phyloP scores from a whole-genome alignment of 2,329 filamentous ascomycete genomes.

The Arthrobotrys conoides region DNA sequence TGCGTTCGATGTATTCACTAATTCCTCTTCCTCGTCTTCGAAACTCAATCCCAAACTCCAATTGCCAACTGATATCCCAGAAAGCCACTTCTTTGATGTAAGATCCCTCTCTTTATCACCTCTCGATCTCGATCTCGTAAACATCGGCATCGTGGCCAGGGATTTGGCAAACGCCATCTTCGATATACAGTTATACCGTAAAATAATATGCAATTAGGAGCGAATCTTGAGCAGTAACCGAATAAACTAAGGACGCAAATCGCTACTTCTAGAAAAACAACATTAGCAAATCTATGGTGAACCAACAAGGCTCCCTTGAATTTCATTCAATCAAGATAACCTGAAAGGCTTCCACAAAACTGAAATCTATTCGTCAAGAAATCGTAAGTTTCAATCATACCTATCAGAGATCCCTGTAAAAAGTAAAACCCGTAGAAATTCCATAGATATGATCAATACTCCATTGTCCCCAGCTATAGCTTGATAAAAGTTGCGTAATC shows the following conservation, averaged over 20 bases:
- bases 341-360: background rate
- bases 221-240: background rate
- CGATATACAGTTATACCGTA: too few species aligned
- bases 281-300: conserved; percentile 35
- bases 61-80: conserved; percentile 50
- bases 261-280: background rate
- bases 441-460: background rate
- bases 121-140: conserved; percentile 45
- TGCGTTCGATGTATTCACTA: conserved; percentile 49
- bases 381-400: conserved; percentile 40
- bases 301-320: background rate
- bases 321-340: conserved; percentile 15
- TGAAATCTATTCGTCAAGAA: background rate
- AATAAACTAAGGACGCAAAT: background rate
- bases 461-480: background rate
- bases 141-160: conserved; percentile 41
- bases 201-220: too few species aligned
- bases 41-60: conserved; percentile 48
- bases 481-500: conserved; percentile 9
- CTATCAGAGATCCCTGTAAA: conserved; percentile 21
- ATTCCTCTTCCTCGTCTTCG: conserved; percentile 39
- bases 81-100: conserved; percentile 45
- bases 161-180: background rate
- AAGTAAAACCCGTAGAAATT: background rate
- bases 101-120: conserved; percentile 41